These are phyloP conservation scores for Arthrobotrys conoides DNA, from an alignment of 2,329 filamentous ascomycete species.

Conservation along the genomic window DNA sequence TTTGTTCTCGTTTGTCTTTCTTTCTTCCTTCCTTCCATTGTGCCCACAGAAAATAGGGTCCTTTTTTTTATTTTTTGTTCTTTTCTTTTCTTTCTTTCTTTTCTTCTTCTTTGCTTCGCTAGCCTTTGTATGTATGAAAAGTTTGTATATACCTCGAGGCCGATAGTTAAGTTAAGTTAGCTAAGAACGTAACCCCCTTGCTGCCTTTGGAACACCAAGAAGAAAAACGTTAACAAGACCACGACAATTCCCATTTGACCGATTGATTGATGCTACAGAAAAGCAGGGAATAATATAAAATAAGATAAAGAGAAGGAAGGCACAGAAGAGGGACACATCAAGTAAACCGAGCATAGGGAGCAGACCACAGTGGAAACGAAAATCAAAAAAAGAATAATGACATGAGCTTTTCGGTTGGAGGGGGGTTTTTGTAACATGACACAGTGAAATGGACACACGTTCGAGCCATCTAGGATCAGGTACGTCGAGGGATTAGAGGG, in stretches of 20 bases:
- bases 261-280: constrained; percentile 48
- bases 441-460: constrained; percentile 35
- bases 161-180: not conserved
- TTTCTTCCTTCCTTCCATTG: not conserved
- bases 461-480: constrained; percentile 34
- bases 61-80: not conserved
- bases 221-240: constrained; percentile 16
- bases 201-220: constrained; percentile 7
- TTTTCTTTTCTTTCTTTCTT: not conserved
- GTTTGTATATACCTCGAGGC: constrained; percentile 12
- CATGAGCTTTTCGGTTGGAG: constrained; percentile 44
- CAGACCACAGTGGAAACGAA: not conserved
- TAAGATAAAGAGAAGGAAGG: not conserved
- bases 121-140: not conserved
- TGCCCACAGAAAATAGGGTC: too few species aligned
- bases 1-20: not conserved
- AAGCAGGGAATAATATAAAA: constrained; percentile 20
- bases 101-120: not conserved
- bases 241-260: constrained; percentile 47
- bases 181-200: not conserved
- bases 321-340: constrained; percentile 7
- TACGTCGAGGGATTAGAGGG: constrained; percentile 15
- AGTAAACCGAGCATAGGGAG: not conserved
- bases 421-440: constrained; percentile 32
- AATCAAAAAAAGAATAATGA: not conserved